Conservation (phyloP, 192 early-diverging fungal species). For the Chytriomyces sp. region DNA sequence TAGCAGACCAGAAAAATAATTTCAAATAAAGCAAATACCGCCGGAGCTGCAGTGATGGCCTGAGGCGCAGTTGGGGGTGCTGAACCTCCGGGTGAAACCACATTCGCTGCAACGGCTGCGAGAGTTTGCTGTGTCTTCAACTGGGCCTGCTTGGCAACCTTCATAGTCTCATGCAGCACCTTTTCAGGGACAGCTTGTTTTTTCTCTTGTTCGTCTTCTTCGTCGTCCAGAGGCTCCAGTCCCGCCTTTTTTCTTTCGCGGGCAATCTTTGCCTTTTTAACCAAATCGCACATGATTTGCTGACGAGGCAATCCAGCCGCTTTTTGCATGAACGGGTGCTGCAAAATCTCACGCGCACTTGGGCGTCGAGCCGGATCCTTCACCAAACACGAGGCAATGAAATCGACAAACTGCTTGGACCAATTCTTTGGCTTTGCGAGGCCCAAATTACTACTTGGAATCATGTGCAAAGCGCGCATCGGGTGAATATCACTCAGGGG, state of each 20-base stretch:
- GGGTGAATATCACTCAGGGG: conserved; percentile 70
- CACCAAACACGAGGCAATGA: conserved; percentile 58
- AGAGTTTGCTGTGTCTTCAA: conserved; percentile 32
- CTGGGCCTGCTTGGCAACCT: conserved; percentile 47
- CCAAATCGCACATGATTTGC: conserved; percentile 53
- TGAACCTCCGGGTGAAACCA: not conserved
- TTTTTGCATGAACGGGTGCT: conserved; percentile 64
- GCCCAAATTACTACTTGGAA: conserved; percentile 56
- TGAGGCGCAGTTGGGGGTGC: not conserved
- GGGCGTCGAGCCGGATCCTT: conserved; percentile 62
- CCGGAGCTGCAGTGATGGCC: conserved; percentile 14
- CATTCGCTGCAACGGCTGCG: conserved; percentile 8
- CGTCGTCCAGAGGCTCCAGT: conserved; percentile 56
- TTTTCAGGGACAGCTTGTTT: conserved; percentile 51
- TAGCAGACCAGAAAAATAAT: conserved; percentile 2
- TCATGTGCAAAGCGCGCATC: conserved; percentile 65
- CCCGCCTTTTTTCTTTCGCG: conserved; percentile 61
- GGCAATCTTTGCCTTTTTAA: conserved; percentile 53
- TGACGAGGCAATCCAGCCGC: conserved; percentile 47
- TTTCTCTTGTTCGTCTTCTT: conserved; percentile 56
- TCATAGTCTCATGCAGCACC: conserved; percentile 51
- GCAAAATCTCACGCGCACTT: conserved; percentile 55
- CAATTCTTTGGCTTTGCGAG: conserved; percentile 68
- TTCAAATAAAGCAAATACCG: conserved; percentile 23
- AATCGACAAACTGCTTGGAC: conserved; percentile 63